Base-by-base conservation (phyloP, 2,329 filamentous ascomycete genomes). In the Pyrenochaeta sp. region DNA sequence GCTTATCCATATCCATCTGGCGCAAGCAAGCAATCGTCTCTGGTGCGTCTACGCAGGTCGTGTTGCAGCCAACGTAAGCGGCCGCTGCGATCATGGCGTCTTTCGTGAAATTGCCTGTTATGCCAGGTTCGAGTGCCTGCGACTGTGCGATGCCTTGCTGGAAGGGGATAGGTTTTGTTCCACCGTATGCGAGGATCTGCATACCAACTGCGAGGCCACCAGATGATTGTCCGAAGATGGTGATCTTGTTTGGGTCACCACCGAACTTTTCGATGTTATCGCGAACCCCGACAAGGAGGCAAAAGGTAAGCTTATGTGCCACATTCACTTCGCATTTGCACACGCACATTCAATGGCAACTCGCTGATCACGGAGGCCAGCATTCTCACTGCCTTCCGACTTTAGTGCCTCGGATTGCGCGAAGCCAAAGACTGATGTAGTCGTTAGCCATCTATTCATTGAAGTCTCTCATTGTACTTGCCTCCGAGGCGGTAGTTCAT, bases 81-180 rank as follows among this genome's bases (percentile, higher is more conserved):
- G 78, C 77, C 21, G 85, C 53, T 1, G 69, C 71, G 9, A 66
- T 56, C 74, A 83, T 81, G 7, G 81, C 81, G 46, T 82, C 68
- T 42, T 77, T 75, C 4, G 79, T 82, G 59, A 82, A 81, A 54
- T 79, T 81, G 0, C 77, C 67, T 1, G 71, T 72, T 14, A 73
- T 82, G 2, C 81, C 82, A 1, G 80, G 81, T 63, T 85, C 84
- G 2, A 85, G 76, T 1, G 77, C 76, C 54, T 82, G 80, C 11
- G 72, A 76, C 56, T 82, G 63, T 64, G 79, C 78, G 32, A 81
- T 69, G 7, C 65, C 68, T 40, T 41, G 58, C 50, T 68, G 63
- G 30, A 68, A 73, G 12, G 68, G 69, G n/a, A 69, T 58, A 6
- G 61, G 58, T 29, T 66, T 68, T 7, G 56, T 56, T 9, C 70